Evolutionary conservation across 805 yeast species (phyloP).

Genomic region (Starmerella riodocensis): DNA sequence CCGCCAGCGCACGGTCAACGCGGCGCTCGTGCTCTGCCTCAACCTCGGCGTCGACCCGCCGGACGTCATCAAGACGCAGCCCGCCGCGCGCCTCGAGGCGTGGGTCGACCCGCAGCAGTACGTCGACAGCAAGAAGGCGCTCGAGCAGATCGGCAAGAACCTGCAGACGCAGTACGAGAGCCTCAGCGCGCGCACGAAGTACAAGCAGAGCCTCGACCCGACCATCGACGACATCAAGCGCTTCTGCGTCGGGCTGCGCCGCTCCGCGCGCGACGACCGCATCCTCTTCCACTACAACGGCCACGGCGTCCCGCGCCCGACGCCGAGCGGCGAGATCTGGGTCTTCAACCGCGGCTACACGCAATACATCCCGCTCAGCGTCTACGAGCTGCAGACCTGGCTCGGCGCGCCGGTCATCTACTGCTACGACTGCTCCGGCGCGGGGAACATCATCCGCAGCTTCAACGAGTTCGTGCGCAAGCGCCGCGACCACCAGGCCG

Average conservation of each 20-base stretch:
- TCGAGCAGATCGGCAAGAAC: constrained; percentile 79
- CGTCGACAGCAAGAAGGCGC: constrained; percentile 77
- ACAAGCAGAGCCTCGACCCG: constrained; percentile 85
- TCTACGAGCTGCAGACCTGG: constrained; percentile 95
- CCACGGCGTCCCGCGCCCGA: constrained; percentile 97
- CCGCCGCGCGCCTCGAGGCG: constrained; percentile 82
- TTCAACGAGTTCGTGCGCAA: constrained; percentile 83
- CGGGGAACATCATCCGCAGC: constrained; percentile 83
- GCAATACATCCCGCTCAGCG: constrained; percentile 89
- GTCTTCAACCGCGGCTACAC: constrained; percentile 95
- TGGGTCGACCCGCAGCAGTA: constrained; percentile 82
- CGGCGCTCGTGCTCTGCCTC: constrained; percentile 79
- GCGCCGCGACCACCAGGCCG: constrained; percentile 38
- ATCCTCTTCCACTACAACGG: constrained; percentile 92
- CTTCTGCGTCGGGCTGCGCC: constrained; percentile 73
- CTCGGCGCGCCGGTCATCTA: constrained; percentile 93
- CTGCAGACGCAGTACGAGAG: constrained; percentile 83
- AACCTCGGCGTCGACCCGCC: constrained; percentile 97
- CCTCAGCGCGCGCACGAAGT: constrained; percentile 70
- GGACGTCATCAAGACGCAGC: constrained; percentile 81
- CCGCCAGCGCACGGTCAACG: constrained; percentile 83
- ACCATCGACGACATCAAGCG: constrained; percentile 90
- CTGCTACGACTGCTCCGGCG: constrained; percentile 87
- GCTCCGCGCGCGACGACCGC: constrained; percentile 87
- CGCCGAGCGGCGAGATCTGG: constrained; percentile 94